These are phyloP conservation scores for Tolypocladium guangdongense DNA, from an alignment of 2,329 filamentous ascomycete species.

Conservation along the genomic window DNA sequence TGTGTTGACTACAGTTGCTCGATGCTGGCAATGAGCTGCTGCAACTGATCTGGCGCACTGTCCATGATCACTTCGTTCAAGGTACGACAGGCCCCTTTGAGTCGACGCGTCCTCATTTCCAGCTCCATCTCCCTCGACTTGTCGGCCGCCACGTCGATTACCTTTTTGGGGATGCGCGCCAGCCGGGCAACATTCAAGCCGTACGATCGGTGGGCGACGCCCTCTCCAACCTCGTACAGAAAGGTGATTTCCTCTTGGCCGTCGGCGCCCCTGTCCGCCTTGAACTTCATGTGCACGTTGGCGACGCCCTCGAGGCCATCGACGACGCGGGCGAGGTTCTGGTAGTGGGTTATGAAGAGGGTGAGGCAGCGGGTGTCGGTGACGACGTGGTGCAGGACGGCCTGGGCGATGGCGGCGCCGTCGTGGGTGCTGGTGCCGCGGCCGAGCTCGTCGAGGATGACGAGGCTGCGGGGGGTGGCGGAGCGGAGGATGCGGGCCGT, in stretches of 20 bases:
- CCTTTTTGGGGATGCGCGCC: slow-evolving; percentile 64
- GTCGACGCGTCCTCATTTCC: slow-evolving; percentile 51
- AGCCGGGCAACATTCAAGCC: slow-evolving; percentile 86
- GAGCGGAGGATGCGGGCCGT: slow-evolving; percentile 84
- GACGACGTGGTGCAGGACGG: slow-evolving; percentile 78
- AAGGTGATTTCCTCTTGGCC: slow-evolving; percentile 79
- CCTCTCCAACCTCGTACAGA: slow-evolving; percentile 82
- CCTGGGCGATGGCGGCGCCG: slow-evolving; percentile 88
- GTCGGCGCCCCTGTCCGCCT: slow-evolving; percentile 25
- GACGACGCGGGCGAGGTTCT: slow-evolving; percentile 64
- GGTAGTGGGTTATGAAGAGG: slow-evolving; percentile 97
- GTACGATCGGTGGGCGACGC: slow-evolving; percentile 88
- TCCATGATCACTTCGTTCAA: slow-evolving; percentile 29
- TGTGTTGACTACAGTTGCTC: slow-evolving; percentile 41
- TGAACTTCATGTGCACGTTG: slow-evolving; percentile 94
- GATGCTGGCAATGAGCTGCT: slow-evolving; percentile 42
- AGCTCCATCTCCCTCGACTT: slow-evolving; percentile 77
- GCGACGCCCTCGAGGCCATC: slow-evolving; percentile 58
- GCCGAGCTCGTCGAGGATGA: slow-evolving; percentile 91
- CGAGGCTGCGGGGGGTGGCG: slow-evolving; percentile 71
- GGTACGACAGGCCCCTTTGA: slow-evolving; percentile 37
- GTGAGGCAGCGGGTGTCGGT: slow-evolving; percentile 65
- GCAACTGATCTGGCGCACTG: slow-evolving; percentile 29
- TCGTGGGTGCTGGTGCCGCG: slow-evolving; percentile 92
- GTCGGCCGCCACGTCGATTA: slow-evolving; percentile 67